Base-by-base conservation (phyloP, 2,329 filamentous ascomycete species). In the Calonectria pteridis region DNA sequence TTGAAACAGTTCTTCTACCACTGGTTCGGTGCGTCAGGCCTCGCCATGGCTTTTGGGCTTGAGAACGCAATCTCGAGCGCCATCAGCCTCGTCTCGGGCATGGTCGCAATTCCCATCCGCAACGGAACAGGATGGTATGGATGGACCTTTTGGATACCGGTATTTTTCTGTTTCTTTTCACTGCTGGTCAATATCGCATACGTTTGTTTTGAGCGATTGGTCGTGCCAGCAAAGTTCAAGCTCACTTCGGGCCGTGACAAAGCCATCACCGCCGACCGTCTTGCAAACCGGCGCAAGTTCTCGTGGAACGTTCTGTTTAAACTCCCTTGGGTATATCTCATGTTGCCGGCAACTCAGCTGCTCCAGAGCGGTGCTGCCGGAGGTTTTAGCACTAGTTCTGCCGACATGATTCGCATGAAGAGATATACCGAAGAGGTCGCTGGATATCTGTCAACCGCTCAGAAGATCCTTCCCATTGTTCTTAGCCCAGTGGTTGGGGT, bases 331-430 rank as follows among this genome's bases (percentile, higher is more conserved):
- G 65, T 62, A 18, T 79, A 78, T 14, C 73, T 80, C 0, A 80
- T 80, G 77, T 72, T 79, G 2, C 77, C 78, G 0, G 74, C 62
- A 1, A 80, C 78, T 13, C 77, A 80, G 26, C 50, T 79, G 0
- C 67, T 80, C 0, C 77, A 80, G 18, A 79, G 77, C 29, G 77
- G 77, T 16, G 78, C 62, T 3, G 77, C 77, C 0, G 70, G 69
- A 6, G 77, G 78, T 0, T 78, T 80, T 26, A 64, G 77, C 35
- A 72, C 69, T 18, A 74, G 67, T 33, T 67, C 78, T 13, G 77
- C 78, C 2, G 77, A 80, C 23, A 78, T 79, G 67, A 79, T 80
- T 55, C 70, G 50, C 6, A 78, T 79, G 77, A 79, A 79, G 66
- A 76, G 76, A 1, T 80, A 78, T 50, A 77, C 66, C 6, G 77